Conservation (phyloP, 2,329 filamentous ascomycete species). For the Ascochyta viciae-villosae region DNA sequence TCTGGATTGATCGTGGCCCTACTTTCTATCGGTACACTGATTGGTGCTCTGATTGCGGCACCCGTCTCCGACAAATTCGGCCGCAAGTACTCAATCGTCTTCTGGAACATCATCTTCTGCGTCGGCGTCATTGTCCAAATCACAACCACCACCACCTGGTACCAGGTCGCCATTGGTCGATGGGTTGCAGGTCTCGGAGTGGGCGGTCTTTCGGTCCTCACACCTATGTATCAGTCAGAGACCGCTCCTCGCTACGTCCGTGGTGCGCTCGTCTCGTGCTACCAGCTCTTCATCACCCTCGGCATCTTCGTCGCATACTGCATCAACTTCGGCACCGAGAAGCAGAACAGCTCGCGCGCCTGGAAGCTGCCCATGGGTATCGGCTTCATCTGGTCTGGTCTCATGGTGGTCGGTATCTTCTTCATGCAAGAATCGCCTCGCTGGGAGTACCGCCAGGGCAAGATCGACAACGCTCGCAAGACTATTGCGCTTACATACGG, state of each 20-base stretch:
- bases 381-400: conserved; percentile 62
- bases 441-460: conserved; percentile 64
- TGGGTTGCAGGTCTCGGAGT: conserved; percentile 72
- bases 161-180: conserved; percentile 69
- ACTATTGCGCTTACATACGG: conserved; percentile 64
- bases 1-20: conserved; percentile 46
- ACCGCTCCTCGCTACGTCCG: conserved; percentile 69
- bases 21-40: conserved; percentile 76
- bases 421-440: conserved; percentile 65
- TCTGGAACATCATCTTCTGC: conserved; percentile 67
- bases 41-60: conserved; percentile 68
- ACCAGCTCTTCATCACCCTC: conserved; percentile 74
- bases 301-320: conserved; percentile 64
- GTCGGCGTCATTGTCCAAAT: conserved; percentile 72
- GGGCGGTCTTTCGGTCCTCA: conserved; percentile 67
- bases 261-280: conserved; percentile 67
- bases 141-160: conserved; percentile 63
- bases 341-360: conserved; percentile 55
- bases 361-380: conserved; percentile 71
- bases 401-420: conserved; percentile 62
- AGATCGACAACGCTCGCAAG: conserved; percentile 57
- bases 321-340: conserved; percentile 68
- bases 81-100: conserved; percentile 67
- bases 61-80: conserved; percentile 68
- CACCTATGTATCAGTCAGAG: conserved; percentile 70